Evolutionary conservation across 805 yeast genomes (phyloP).

Genomic region (Candida tammaniensis): DNA sequence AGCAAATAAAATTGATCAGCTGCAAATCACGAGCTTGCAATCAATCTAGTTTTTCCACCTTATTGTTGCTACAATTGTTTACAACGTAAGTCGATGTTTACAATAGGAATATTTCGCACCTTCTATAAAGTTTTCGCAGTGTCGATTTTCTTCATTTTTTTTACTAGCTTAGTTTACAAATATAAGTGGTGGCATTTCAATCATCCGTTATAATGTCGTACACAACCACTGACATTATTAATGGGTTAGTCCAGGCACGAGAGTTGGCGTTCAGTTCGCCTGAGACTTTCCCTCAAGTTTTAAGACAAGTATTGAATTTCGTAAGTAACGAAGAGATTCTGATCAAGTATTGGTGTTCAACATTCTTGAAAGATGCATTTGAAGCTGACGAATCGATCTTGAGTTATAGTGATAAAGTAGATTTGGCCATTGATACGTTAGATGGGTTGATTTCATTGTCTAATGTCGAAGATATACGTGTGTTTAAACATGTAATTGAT

Average conservation of each 20-base stretch:
- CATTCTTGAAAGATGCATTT: constrained; percentile 38
- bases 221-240: constrained; percentile 20
- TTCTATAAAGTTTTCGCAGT: no score
- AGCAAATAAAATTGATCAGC: no score
- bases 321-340: constrained; percentile 29
- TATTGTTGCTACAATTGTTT: no score
- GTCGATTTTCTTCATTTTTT: no score
- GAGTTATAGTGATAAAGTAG: constrained; percentile 27
- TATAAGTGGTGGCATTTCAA: no score
- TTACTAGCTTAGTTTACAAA: no score
- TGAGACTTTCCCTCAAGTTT: constrained; percentile 37
- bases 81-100: no score
- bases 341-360: constrained; percentile 41
- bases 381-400: constrained; percentile 22
- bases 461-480: constrained; percentile 26
- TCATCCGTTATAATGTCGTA: no score
- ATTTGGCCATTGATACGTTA: constrained; percentile 40
- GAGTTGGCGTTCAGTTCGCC: constrained; percentile 29
- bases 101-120: no score
- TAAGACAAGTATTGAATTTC: constrained; percentile 42
- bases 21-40: no score
- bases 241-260: constrained; percentile 38
- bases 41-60: no score
- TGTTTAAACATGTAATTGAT: constrained; percentile 31
- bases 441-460: constrained; percentile 28